phyloP scores from a whole-genome alignment of 2,329 filamentous ascomycete species.

The Penicillium polonicum region DNA sequence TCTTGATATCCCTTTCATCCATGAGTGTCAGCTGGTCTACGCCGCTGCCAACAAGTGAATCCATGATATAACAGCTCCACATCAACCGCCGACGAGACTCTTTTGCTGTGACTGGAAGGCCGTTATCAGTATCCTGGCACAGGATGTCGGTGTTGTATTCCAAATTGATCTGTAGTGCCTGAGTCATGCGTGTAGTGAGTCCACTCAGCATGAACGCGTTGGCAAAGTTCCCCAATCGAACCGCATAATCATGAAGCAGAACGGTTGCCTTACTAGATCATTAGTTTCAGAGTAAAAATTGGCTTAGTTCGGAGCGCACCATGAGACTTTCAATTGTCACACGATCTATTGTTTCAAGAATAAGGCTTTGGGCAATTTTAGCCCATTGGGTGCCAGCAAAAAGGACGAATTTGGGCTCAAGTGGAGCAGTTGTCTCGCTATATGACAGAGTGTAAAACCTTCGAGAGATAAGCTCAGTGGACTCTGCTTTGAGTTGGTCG shows the following conservation, averaged over 20 bases:
- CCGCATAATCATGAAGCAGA: conserved; percentile 32
- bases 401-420: conserved; percentile 15
- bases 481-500: too few relatives aligned
- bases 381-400: conserved; percentile 21
- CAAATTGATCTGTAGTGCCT: conserved; percentile 34
- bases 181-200: conserved; percentile 31
- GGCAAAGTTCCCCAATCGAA: conserved; percentile 33
- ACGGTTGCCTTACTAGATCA: conserved; percentile 19
- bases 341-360: conserved; percentile 21
- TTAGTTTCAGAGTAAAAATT: not conserved
- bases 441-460: conserved; percentile 22
- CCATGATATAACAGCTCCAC: conserved; percentile 35
- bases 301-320: conserved; percentile 1
- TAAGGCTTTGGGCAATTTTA: conserved; percentile 17
- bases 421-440: conserved; percentile 13
- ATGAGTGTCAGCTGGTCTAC: conserved; percentile 33
- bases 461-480: not conserved
- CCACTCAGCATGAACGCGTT: conserved; percentile 35
- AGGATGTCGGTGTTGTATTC: conserved; percentile 34
- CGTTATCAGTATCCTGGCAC: conserved; percentile 20
- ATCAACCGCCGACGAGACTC: conserved; percentile 33
- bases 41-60: conserved; percentile 31
- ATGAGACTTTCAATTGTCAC: conserved; percentile 27
- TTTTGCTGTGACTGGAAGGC: conserved; percentile 23
- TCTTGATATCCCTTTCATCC: conserved; percentile 31